phyloP scores from a whole-genome alignment of 2,329 filamentous ascomycete species.

The Alternaria conjuncta region DNA sequence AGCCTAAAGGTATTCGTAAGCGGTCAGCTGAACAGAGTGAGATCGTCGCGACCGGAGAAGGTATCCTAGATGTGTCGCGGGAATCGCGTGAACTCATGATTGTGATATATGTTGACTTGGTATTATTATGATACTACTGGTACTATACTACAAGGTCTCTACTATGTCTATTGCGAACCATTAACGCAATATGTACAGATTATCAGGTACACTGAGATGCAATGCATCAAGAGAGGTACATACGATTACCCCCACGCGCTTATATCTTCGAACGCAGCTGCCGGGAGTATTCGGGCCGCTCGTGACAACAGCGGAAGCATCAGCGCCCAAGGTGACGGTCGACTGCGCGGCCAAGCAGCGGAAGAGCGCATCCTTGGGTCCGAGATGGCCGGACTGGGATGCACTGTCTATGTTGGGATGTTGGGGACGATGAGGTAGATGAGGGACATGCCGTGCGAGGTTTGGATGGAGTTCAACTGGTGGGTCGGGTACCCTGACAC shows the following conservation, averaged over 20 bases:
- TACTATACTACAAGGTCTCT: neutral
- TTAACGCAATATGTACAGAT: neutral
- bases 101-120: neutral
- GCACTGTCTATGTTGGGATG: slow-evolving; percentile 52
- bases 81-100: neutral
- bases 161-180: neutral
- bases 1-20: neutral
- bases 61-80: neutral
- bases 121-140: neutral
- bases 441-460: neutral
- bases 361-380: slow-evolving; percentile 55
- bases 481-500: neutral
- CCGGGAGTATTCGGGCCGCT: slow-evolving; percentile 6
- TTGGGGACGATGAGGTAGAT: neutral
- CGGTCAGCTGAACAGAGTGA: slow-evolving; percentile 1
- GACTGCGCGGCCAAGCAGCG: neutral
- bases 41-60: neutral
- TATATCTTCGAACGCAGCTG: neutral
- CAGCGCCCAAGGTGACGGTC: slow-evolving; percentile 5
- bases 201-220: neutral
- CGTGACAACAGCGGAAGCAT: slow-evolving; percentile 5
- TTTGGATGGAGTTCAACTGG: neutral
- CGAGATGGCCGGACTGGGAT: slow-evolving; percentile 55
- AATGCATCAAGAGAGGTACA: neutral
- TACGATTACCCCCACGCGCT: neutral